Percentiles rank a stretch among this genome's conserved stretches.
phyloP scores from a whole-genome alignment of 768 basidiomycete genomes.

The Mycena epipterygia region DNA sequence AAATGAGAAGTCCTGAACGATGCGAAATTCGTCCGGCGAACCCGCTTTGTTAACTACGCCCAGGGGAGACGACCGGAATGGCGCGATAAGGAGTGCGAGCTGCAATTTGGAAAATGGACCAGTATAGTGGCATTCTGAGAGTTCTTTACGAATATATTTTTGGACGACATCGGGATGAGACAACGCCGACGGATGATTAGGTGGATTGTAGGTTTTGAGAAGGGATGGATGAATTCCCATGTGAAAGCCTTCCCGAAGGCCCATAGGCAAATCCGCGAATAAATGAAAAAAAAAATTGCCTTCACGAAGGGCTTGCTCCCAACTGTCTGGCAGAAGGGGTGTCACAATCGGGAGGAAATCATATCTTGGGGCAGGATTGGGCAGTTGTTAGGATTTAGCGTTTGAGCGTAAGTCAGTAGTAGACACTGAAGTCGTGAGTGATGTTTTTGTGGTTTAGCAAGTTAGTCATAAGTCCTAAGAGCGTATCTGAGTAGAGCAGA shows the following conservation, averaged over 20 bases:
- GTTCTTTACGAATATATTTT: constrained; percentile 36
- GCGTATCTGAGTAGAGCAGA: too few species aligned
- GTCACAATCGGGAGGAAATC: constrained; percentile 40
- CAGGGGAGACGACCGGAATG: constrained; percentile 39
- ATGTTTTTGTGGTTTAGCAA: too few species aligned
- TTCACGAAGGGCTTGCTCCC: constrained; percentile 27
- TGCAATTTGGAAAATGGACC: constrained; percentile 34
- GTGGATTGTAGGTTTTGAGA: constrained; percentile 32
- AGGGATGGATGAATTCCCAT: constrained; percentile 35
- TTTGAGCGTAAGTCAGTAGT: too few species aligned
- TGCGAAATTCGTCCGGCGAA: constrained; percentile 31
- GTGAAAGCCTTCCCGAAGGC: constrained; percentile 41
- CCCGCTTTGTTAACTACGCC: constrained; percentile 38
- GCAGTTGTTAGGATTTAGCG: too few species aligned
- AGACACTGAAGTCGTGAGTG: too few species aligned
- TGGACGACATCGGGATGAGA: constrained; percentile 26
- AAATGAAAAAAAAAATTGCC: constrained; percentile 27
- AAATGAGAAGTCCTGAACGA: constrained; percentile 42
- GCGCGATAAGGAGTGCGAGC: constrained; percentile 36
- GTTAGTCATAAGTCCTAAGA: too few species aligned
- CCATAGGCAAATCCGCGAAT: constrained; percentile 40
- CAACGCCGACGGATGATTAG: constrained; percentile 40
- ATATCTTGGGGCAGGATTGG: constrained; percentile 30
- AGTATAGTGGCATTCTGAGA: constrained; percentile 20
- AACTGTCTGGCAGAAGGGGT: constrained; percentile 38